Conservation (phyloP, 108 stramenopile genomes). For the Mediolabrus comicus region DNA sequence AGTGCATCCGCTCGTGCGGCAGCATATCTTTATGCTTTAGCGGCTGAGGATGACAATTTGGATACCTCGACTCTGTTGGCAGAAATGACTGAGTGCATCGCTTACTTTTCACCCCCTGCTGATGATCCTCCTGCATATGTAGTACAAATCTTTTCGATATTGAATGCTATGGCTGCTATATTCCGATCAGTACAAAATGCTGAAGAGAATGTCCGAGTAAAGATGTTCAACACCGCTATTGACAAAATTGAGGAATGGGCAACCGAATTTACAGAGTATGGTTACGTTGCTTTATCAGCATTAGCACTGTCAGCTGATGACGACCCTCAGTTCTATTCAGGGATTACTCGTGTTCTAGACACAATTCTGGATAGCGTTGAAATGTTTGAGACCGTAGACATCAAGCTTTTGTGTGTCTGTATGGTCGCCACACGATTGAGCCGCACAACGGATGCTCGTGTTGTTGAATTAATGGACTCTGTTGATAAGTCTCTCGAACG, state of each 20-base stretch:
- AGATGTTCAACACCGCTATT: conserved; percentile 9
- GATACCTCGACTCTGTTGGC: conserved; percentile 11
- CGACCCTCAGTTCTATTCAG: conserved; percentile 1
- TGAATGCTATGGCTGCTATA: conserved; percentile 19
- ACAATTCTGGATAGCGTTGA: conserved; percentile 19
- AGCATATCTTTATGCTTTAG: conserved; percentile 42
- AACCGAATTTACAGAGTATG: conserved; percentile 11
- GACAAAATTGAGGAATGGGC: conserved; percentile 19
- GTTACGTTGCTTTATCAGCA: conserved; percentile 17
- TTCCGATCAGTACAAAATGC: conserved; percentile 12
- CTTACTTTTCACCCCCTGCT: conserved; percentile 15
- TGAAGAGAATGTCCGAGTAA: conserved; percentile 9
- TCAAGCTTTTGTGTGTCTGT: conserved; percentile 22
- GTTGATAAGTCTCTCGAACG: conserved; percentile 48
- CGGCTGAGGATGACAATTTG: not conserved
- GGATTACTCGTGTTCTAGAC: conserved; percentile 10
- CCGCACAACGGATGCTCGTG: conserved; percentile 35
- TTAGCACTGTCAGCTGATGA: conserved; percentile 20
- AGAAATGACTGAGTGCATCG: conserved; percentile 20
- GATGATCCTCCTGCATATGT: conserved; percentile 17
- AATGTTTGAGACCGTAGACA: conserved; percentile 36
- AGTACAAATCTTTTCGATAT: conserved; percentile 20
- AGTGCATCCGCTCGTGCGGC: conserved; percentile 42
- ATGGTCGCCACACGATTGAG: conserved; percentile 31
- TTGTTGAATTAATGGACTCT: conserved; percentile 40